A percentile compares a stretch with the other conserved stretches of the same genome.
Evolutionary conservation across 192 early-diverging fungal species (phyloP).

Genomic region (Coemansia sp.): DNA sequence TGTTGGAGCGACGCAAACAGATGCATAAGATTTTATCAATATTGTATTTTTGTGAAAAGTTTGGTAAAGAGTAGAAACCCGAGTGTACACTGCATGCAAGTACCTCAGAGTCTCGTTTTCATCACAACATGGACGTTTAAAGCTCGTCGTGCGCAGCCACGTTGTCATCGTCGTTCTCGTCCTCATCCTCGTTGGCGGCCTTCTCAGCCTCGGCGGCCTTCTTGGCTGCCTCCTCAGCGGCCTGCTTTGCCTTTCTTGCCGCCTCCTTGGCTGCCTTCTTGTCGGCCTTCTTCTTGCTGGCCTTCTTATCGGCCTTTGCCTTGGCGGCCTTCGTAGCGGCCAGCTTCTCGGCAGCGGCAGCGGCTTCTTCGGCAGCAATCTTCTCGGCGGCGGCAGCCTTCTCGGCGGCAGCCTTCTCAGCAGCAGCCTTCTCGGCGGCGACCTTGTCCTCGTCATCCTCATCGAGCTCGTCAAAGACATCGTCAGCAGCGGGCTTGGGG

Average conservation of each 20-base stretch:
- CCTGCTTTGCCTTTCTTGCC: slow-evolving; percentile 9
- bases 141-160: slow-evolving; percentile 46
- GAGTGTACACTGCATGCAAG: neutral
- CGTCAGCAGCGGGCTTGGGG: slow-evolving; percentile 8
- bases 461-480: slow-evolving; percentile 9
- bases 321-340: neutral
- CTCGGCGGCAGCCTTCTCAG: slow-evolving; percentile 9
- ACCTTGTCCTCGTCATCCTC: slow-evolving; percentile 15
- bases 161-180: slow-evolving; percentile 28
- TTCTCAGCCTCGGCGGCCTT: slow-evolving; percentile 29
- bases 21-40: neutral
- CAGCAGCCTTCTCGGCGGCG: slow-evolving; percentile 8
- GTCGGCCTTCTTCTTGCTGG: slow-evolving; percentile 10
- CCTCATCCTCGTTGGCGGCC: slow-evolving; percentile 23
- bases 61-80: neutral
- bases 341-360: slow-evolving; percentile 9
- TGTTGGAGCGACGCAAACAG: neutral
- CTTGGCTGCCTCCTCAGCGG: slow-evolving; percentile 21
- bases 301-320: slow-evolving; percentile 16
- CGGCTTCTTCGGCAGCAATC: neutral
- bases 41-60: neutral
- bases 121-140: slow-evolving; percentile 10
- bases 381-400: slow-evolving; percentile 7
- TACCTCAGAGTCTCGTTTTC: neutral
- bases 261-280: slow-evolving; percentile 26